Base-by-base conservation (phyloP, 2,329 filamentous ascomycete genomes). In the Pseudogymnoascus sp. region DNA sequence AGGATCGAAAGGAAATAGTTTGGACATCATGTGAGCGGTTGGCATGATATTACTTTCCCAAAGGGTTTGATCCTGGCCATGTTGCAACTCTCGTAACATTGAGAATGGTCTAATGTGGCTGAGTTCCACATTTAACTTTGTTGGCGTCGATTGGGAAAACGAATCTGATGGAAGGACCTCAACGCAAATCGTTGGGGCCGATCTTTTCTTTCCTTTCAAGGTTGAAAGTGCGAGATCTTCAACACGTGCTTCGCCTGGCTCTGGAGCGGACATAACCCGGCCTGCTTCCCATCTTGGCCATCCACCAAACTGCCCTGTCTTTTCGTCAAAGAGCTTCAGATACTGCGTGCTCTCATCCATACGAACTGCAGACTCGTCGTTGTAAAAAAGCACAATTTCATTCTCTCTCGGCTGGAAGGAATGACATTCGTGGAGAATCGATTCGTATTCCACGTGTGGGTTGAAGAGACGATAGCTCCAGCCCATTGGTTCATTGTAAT, bases 371-470 rank as follows among this genome's bases (percentile, higher is more conserved):
- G 18, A 11, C 39, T 36, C 8, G 18, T 40, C 42, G 18, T 11
- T 62, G 42, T 62, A 64, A 18, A 64, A 62, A 26, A 64, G 62
- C 3, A 64, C 62, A 21, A 64, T 34, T 51, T 64, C 62, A 31
- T 59, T 59, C 36, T 64, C 40, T 59, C 62, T 62, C n/a, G 62
- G 62, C 18, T 62, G 29, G 31, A 62, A 64, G 4, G 62, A 63
- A 54, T 60, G 62, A 26, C 23, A 59, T 18, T 62, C n/a, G 23
- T 31, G 62, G 12, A 61, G 21, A 26, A 31, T 23, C 26, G 59
- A 31, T 12, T 26, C n/a, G 18, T 40, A 61, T 42, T 39, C 31
- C 34, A 36, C 36, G 18, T 39, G 14, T 16, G 34, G 36, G 59
- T 61, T 61, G 14, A 61, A 61, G n/a, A 61, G 59, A 29, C 36